phyloP scores from a whole-genome alignment of 2,329 filamentous ascomycete species.

The Colletotrichum chrysophilum region DNA sequence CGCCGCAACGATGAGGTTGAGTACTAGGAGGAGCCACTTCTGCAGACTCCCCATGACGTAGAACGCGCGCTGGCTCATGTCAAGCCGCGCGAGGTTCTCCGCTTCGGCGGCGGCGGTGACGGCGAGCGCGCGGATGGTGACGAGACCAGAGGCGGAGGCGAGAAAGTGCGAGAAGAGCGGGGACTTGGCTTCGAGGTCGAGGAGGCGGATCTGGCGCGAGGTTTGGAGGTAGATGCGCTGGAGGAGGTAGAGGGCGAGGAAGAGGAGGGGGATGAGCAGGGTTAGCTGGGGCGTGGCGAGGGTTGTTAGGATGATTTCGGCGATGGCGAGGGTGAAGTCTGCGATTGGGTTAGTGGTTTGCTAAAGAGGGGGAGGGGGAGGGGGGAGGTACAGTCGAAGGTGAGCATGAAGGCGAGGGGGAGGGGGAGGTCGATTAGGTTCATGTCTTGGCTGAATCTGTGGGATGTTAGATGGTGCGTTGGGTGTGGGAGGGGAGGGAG shows the following conservation, averaged over 20 bases:
- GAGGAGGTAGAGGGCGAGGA: slow-evolving; percentile 29
- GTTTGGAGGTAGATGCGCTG: slow-evolving; percentile 46
- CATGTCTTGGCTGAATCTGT: slow-evolving; percentile 31
- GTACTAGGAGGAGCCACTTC: slow-evolving; percentile 58
- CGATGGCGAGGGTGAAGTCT: slow-evolving; percentile 30
- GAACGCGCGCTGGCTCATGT: slow-evolving; percentile 60
- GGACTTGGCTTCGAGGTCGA: slow-evolving; percentile 48
- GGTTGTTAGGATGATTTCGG: slow-evolving; percentile 52
- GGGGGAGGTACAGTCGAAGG: neutral
- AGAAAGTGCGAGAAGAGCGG: slow-evolving; percentile 44
- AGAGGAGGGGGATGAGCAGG: slow-evolving; percentile 43
- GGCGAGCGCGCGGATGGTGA: slow-evolving; percentile 59
- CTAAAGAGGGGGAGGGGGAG: too few species aligned
- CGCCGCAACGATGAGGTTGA: slow-evolving; percentile 52
- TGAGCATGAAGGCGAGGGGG: slow-evolving; percentile 28
- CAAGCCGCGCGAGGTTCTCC: slow-evolving; percentile 53
- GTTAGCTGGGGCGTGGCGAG: slow-evolving; percentile 47
- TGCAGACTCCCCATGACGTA: slow-evolving; percentile 63
- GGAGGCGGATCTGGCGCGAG: slow-evolving; percentile 44
- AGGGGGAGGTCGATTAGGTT: slow-evolving; percentile 29
- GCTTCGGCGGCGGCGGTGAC: slow-evolving; percentile 49
- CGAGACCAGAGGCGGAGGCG: slow-evolving; percentile 52
- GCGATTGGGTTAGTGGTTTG: neutral
- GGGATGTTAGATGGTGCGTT: neutral
- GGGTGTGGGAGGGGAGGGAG: neutral